Evolutionary conservation across 371 early-diverging fungal genomes (phyloP), one percentile per base, ranked within the genome.

Genomic region (Sporodiniella umbellata): DNA sequence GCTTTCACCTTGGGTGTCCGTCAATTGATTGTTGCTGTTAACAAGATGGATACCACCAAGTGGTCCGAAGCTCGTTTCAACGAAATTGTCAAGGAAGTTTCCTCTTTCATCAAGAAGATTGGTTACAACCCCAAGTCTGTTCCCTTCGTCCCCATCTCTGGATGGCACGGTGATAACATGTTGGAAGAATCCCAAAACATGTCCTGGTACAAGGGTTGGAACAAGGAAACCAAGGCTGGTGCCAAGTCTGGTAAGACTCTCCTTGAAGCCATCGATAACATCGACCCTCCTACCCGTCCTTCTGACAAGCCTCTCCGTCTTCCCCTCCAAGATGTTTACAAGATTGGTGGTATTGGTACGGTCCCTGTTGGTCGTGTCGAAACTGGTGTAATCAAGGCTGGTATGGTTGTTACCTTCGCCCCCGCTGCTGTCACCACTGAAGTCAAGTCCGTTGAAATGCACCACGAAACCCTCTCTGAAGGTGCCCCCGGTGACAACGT

Each of bases 391-490:
- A 89, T 95, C 81, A 87, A 89, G 82, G 63, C 58, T 40, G 92
- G 91, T 76, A 93, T 93, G 93, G 87, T 89, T 57, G 93, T 94
- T 58, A 85, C 81, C 73, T 93, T 94, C 73, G 92, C 93, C 58
- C 94, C 96, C 56, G 72, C 85, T 64, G 72, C 72, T 66, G 85
- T 93, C 64, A 78, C 91, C 75, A 90, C 93, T 83, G 93, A 94
- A 82, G 97, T 94, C 80, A 93, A 92, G 86, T 94, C 95, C 80
- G 94, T 96, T 58, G 95, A 95, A 84, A 96, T 95, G 97, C 97
- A 95, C 79, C 94, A 95, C 92, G 93, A 95, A 80, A 79, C 81
- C 62, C 84, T 95, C 65, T 69, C 68, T 58, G 85, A 94, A 82
- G 97, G 94, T 84, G 70, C 86, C 45, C 93, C 97, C 74, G 97